A percentile compares a stretch with the other conserved stretches of the same genome.
These are phyloP conservation scores for Selaginella tamariscina DNA, from an alignment of 75 land plant genomes.

Conservation along the genomic window DNA sequence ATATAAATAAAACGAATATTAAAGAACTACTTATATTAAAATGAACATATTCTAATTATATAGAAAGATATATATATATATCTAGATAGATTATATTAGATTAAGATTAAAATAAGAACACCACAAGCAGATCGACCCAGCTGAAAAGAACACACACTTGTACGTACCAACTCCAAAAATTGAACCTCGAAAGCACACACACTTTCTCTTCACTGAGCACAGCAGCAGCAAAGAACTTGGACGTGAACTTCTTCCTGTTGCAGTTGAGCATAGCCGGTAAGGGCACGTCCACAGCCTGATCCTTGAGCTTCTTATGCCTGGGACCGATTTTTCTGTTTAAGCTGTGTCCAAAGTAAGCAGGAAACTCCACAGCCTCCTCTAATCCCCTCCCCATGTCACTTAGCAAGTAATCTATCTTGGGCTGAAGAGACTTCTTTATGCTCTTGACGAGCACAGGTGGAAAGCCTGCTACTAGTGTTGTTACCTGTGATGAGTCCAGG, in stretches of 20 bases:
- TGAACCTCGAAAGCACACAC: too few relatives aligned
- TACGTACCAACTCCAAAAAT: too few relatives aligned
- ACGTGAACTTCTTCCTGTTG: constrained; percentile 50
- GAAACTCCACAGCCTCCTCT: constrained; percentile 57
- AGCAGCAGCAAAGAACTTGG: constrained; percentile 3
- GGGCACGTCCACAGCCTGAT: constrained; percentile 41
- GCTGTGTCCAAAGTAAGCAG: constrained; percentile 69
- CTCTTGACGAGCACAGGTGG: constrained; percentile 78
- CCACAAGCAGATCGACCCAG: too few relatives aligned
- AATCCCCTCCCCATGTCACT: constrained; percentile 54
- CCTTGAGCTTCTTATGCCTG: constrained; percentile 44
- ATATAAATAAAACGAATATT: too few relatives aligned
- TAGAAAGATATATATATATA: too few relatives aligned
- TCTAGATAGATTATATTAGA: too few relatives aligned
- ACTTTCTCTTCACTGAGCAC: too few relatives aligned
- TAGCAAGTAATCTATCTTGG: constrained; percentile 61
- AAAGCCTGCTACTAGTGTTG: constrained; percentile 45
- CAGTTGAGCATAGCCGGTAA: constrained; percentile 66
- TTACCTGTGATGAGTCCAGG: constrained; percentile 38
- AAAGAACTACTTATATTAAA: too few relatives aligned
- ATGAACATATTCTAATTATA: too few relatives aligned
- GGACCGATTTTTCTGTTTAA: constrained; percentile 55
- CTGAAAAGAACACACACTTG: too few relatives aligned
- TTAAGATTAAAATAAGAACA: too few relatives aligned
- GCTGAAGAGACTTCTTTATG: constrained; percentile 65